Percentiles rank a stretch among this genome's conserved stretches.
Conservation (phyloP, 1,284 basidiomycete genomes). For the Ceratobasidium sp. region DNA sequence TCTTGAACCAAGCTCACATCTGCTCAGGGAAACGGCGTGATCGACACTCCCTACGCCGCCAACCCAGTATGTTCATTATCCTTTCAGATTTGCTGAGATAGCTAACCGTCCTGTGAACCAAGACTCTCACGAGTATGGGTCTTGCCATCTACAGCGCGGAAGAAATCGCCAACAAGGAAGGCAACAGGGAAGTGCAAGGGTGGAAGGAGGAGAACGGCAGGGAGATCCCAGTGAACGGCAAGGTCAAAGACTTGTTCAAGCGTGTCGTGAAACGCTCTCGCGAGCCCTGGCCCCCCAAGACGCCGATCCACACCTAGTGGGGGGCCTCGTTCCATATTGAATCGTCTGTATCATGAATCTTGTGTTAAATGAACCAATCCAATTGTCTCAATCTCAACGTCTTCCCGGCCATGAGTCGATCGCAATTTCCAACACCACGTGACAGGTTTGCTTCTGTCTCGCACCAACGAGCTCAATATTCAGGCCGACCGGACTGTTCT, state of each 20-base stretch:
- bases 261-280: neutral
- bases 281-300: neutral
- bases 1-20: neutral
- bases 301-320: too few species aligned
- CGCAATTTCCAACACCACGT: neutral
- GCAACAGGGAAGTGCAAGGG: neutral
- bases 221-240: neutral
- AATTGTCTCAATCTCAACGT: neutral
- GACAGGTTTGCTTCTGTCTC: too few species aligned
- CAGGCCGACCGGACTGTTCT: too few species aligned
- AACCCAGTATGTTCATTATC: neutral
- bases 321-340: neutral
- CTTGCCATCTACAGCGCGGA: constrained; percentile 5
- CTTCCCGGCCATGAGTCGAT: neutral
- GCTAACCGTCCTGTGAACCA: neutral
- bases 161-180: neutral
- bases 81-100: neutral
- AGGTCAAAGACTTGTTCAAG: neutral
- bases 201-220: neutral
- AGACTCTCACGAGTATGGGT: constrained; percentile 11
- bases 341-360: neutral
- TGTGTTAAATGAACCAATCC: neutral
- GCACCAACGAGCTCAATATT: too few species aligned
- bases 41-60: constrained; percentile 1
- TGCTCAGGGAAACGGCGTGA: neutral